These are phyloP conservation scores for Gonapodya prolifera DNA, from an alignment of 192 early-diverging fungal genomes.

Conservation along the genomic window DNA sequence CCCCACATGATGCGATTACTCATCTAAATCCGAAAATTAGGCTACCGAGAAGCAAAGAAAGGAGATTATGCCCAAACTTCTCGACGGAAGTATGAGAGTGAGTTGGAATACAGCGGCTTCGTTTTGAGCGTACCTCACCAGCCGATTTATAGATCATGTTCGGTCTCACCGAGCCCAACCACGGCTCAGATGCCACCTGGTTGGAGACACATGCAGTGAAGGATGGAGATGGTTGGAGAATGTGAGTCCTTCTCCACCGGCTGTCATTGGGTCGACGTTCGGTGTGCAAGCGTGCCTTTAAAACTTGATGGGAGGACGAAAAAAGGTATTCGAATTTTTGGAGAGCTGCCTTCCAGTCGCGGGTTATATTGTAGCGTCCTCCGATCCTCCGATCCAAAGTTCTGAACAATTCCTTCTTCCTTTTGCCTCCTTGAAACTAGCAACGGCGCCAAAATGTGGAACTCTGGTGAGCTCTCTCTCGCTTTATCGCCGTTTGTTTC, in stretches of 20 bases:
- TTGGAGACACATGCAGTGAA: conserved; percentile 86
- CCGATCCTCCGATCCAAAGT: too few species aligned
- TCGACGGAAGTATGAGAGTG: not conserved
- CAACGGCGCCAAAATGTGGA: conserved; percentile 1
- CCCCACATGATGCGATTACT: too few species aligned
- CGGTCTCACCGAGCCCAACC: conserved; percentile 96
- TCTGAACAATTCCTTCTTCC: too few species aligned
- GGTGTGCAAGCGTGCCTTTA: too few species aligned
- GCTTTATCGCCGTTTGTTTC: not conserved
- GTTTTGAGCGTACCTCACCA: too few species aligned
- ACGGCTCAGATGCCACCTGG: conserved; percentile 82
- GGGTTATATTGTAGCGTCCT: too few species aligned
- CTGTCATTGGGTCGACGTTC: too few species aligned
- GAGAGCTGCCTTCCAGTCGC: too few species aligned
- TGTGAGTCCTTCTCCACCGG: conserved; percentile 29
- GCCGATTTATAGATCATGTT: conserved; percentile 27
- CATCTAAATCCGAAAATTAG: too few species aligned
- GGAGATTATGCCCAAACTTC: not conserved
- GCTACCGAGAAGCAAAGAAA: conserved; percentile 1
- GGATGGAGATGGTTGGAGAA: conserved; percentile 38
- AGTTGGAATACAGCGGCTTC: too few species aligned
- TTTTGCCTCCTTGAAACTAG: not conserved
- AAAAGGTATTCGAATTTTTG: too few species aligned
- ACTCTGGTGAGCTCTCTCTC: not conserved
- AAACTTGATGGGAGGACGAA: too few species aligned